A percentile compares a stretch with the other conserved stretches of the same genome.
Evolutionary conservation across 1,284 basidiomycete genomes (phyloP).

Genomic region (Uromyces viciae-fabae): DNA sequence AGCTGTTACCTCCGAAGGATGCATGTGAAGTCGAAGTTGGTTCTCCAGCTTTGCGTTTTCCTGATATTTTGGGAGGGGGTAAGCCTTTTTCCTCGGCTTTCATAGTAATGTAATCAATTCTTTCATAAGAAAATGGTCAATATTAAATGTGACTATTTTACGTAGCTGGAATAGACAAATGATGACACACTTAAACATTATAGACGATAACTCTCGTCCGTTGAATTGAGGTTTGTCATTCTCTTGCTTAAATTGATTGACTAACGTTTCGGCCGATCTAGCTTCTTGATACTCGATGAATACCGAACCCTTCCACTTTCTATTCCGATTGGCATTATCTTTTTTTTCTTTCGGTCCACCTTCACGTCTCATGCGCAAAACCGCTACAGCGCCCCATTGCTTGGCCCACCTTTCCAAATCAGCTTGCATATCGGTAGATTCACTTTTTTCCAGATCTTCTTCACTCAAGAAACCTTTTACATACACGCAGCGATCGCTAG

Average conservation of each 20-base stretch:
- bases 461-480: constrained; percentile 42
- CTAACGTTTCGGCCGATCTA: constrained; percentile 30
- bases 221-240: constrained; percentile 24
- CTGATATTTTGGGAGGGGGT: constrained; percentile 27
- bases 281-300: constrained; percentile 36
- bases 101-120: constrained; percentile 45
- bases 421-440: constrained; percentile 36
- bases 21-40: not conserved
- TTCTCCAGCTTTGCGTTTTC: constrained; percentile 20
- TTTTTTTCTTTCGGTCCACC: not conserved
- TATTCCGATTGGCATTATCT: not conserved
- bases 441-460: constrained; percentile 35
- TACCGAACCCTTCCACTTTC: constrained; percentile 44
- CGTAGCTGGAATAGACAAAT: not conserved
- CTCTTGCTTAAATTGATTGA: constrained; percentile 32
- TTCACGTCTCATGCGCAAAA: constrained; percentile 43
- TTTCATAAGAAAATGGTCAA: not conserved
- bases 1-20: constrained; percentile 22
- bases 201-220: constrained; percentile 25
- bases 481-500: constrained; percentile 42
- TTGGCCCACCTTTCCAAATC: constrained; percentile 38
- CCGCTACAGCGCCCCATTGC: constrained; percentile 38
- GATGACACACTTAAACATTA: constrained; percentile 43
- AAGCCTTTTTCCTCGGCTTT: constrained; percentile 43
- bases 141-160: not conserved